These are phyloP conservation scores for Sporisorium graminicola DNA, from an alignment of 1,284 basidiomycete species.

Conservation along the genomic window DNA sequence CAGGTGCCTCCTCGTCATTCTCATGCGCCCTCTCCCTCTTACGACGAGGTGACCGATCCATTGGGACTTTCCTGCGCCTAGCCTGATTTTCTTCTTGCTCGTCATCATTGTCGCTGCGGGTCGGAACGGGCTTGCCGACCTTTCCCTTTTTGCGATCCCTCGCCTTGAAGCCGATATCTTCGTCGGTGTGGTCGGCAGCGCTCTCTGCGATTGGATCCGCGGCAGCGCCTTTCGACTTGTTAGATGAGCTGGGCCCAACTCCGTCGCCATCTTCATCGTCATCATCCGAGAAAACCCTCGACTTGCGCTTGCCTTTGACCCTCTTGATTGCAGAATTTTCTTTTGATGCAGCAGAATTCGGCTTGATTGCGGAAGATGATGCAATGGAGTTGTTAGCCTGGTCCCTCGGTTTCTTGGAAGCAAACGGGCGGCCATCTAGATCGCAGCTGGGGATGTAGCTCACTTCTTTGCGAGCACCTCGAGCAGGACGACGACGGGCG, in stretches of 20 bases:
- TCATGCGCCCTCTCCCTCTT: conserved; percentile 5
- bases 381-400: not conserved
- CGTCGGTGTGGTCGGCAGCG: conserved; percentile 33
- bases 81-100: not conserved
- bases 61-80: not conserved
- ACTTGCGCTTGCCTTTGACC: conserved; percentile 15
- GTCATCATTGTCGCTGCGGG: conserved; percentile 12
- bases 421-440: conserved; percentile 33
- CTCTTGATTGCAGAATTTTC: conserved; percentile 5
- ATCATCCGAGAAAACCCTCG: conserved; percentile 31
- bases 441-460: conserved; percentile 43
- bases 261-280: conserved; percentile 7
- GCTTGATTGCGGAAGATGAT: conserved; percentile 5
- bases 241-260: conserved; percentile 11
- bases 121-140: conserved; percentile 2
- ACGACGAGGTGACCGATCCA: not conserved
- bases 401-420: conserved; percentile 8
- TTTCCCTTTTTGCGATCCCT: conserved; percentile 25
- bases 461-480: conserved; percentile 28
- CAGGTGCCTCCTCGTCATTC: not conserved
- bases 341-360: conserved; percentile 10
- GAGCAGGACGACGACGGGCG: conserved; percentile 28
- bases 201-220: not conserved
- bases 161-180: conserved; percentile 29
- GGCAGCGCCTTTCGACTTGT: not conserved